Evolutionary conservation across 2,329 filamentous ascomycete genomes (phyloP).

Genomic region (Pseudogymnoascus sp.): DNA sequence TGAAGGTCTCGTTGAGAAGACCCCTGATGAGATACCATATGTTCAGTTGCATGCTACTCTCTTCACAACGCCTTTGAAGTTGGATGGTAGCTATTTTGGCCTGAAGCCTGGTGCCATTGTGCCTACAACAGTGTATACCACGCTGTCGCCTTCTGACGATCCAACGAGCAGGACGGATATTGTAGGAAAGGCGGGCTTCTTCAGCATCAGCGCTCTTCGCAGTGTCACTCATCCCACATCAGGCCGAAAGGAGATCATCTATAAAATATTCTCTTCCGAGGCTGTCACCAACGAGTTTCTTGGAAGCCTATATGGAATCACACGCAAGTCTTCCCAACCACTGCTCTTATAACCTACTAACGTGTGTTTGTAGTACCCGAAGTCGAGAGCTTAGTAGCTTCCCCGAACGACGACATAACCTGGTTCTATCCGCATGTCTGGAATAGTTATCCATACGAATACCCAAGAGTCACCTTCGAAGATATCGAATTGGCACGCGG

Average conservation of each 20-base stretch:
- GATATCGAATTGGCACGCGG: slow-evolving; percentile 60
- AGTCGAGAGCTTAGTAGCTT: slow-evolving; percentile 16
- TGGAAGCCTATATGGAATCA: slow-evolving; percentile 41
- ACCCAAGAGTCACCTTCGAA: slow-evolving; percentile 83
- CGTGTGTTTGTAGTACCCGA: slow-evolving; percentile 15
- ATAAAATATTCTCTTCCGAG: slow-evolving; percentile 58
- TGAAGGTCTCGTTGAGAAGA: slow-evolving; percentile 57
- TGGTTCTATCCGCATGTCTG: slow-evolving; percentile 76
- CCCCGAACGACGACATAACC: slow-evolving; percentile 43
- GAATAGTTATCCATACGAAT: slow-evolving; percentile 75
- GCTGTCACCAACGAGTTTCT: slow-evolving; percentile 46
- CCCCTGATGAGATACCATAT: slow-evolving; percentile 76
- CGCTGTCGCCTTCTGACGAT: slow-evolving; percentile 41
- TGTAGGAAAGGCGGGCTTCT: slow-evolving; percentile 71
- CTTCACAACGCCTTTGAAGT: slow-evolving; percentile 67
- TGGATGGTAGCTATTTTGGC: slow-evolving; percentile 67
- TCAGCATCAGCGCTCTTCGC: slow-evolving; percentile 70
- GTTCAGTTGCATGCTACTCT: slow-evolving; percentile 82
- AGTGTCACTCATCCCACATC: slow-evolving; percentile 54
- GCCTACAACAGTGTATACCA: slow-evolving; percentile 76
- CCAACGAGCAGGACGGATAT: slow-evolving; percentile 41
- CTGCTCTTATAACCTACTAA: slow-evolving; percentile 12
- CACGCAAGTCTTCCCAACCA: slow-evolving; percentile 14
- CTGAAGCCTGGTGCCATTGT: slow-evolving; percentile 48
- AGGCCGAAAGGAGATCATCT: slow-evolving; percentile 46